A percentile compares a stretch with the other conserved stretches of the same genome.
Evolutionary conservation across 371 early-diverging fungal genomes (phyloP).

Genomic region (Massospora cicadina): DNA sequence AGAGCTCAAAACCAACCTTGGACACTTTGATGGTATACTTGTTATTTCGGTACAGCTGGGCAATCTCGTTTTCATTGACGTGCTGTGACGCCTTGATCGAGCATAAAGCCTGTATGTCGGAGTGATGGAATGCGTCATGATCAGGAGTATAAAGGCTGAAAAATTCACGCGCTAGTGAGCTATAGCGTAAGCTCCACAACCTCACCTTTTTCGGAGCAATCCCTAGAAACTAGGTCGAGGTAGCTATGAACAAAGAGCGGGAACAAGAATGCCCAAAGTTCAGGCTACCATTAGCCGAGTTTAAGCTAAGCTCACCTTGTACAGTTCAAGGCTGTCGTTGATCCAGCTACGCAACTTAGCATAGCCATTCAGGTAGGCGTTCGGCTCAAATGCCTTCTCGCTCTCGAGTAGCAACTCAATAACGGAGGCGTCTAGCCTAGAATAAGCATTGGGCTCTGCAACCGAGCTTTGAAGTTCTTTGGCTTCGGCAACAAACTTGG

Average conservation of each 20-base stretch:
- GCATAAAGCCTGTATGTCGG: slow-evolving; percentile 41
- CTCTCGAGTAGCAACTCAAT: background rate
- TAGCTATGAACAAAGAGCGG: slow-evolving; percentile 92
- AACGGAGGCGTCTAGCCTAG: background rate
- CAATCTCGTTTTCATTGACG: slow-evolving; percentile 60
- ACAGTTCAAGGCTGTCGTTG: slow-evolving; percentile 2
- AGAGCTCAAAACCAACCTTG: slow-evolving; percentile 78
- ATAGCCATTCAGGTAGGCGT: background rate
- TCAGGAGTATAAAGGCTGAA: slow-evolving; percentile 54
- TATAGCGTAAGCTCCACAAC: background rate
- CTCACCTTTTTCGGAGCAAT: slow-evolving; percentile 44
- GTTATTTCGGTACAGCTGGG: slow-evolving; percentile 57
- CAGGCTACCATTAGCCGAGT: slow-evolving; percentile 30
- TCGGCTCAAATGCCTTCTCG: background rate
- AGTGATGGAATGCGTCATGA: slow-evolving; percentile 51
- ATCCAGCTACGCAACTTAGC: slow-evolving; percentile 15
- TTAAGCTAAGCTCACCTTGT: background rate
- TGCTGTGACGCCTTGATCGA: slow-evolving; percentile 56
- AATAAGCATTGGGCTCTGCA: background rate
- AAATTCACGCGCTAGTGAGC: slow-evolving; percentile 44
- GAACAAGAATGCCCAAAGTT: slow-evolving; percentile 71
- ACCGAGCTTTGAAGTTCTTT: background rate
- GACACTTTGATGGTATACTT: slow-evolving; percentile 84
- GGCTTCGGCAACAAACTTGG: background rate
- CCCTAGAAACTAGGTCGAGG: slow-evolving; percentile 63